A percentile compares a stretch with the other conserved stretches of the same genome.
phyloP scores from a whole-genome alignment of 257 asterid genomes.

The Nicotiana benthamiana region DNA sequence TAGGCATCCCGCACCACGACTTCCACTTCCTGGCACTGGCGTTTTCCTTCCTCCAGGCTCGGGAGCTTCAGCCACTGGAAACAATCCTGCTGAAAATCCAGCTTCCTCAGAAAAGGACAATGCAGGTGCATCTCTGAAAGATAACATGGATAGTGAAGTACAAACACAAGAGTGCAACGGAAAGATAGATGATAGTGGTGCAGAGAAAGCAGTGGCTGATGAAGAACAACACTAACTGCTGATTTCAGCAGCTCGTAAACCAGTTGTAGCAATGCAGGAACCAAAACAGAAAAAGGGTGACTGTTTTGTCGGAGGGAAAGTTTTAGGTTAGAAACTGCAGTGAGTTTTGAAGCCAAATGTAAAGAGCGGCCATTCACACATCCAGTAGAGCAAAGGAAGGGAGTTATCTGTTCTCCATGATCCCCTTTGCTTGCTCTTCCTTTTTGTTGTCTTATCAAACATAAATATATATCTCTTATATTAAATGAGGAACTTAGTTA shows the following conservation, averaged over 20 bases:
- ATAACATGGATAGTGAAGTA: slow-evolving; percentile 6
- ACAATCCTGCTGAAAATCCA: slow-evolving; percentile 10
- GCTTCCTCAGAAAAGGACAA: slow-evolving; percentile 26
- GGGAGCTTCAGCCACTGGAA: slow-evolving; percentile 21
- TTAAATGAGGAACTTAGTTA: slow-evolving; percentile 9
- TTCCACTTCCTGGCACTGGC: slow-evolving; percentile 79
- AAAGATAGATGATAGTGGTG: slow-evolving; percentile 16
- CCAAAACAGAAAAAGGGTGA: neutral
- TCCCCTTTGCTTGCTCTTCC: slow-evolving; percentile 23
- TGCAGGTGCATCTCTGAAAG: slow-evolving; percentile 10
- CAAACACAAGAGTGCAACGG: slow-evolving; percentile 36
- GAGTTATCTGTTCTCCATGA: slow-evolving; percentile 5
- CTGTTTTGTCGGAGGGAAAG: slow-evolving; percentile 1
- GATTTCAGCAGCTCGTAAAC: slow-evolving; percentile 6
- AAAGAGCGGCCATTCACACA: slow-evolving; percentile 41
- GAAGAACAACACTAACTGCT: slow-evolving; percentile 25
- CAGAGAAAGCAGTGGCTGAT: slow-evolving; percentile 8
- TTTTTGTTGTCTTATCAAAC: slow-evolving; percentile 27
- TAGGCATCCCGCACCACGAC: slow-evolving; percentile 51
- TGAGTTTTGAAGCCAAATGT: slow-evolving; percentile 48
- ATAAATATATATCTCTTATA: neutral
- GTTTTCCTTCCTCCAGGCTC: slow-evolving; percentile 78
- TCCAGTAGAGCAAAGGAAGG: slow-evolving; percentile 18
- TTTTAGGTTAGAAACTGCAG: slow-evolving; percentile 27
- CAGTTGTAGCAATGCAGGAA: slow-evolving; percentile 16